Percentiles rank a stretch among this genome's conserved stretches.
phyloP scores from a whole-genome alignment of 2,329 filamentous ascomycete genomes.

The Cercospora zeina region DNA sequence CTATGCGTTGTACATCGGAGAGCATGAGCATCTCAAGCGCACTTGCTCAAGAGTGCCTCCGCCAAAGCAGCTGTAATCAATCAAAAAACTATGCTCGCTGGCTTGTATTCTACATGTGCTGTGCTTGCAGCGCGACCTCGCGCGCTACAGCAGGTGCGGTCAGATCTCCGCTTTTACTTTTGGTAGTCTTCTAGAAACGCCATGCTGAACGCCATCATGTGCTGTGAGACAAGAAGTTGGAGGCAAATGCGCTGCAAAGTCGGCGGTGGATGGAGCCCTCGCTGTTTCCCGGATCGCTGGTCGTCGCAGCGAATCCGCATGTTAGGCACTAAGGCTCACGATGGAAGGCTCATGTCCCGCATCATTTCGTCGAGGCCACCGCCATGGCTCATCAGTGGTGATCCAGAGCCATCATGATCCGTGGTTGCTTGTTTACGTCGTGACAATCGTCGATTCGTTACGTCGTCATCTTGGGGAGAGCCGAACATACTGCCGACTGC shows the following conservation, averaged over 20 bases:
- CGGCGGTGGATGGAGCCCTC: background rate
- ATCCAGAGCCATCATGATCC: constrained; percentile 34
- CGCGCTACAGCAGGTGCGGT: constrained; percentile 18
- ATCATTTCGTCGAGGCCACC: constrained; percentile 24
- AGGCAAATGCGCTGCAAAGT: background rate
- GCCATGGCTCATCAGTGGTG: constrained; percentile 18
- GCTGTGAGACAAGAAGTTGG: constrained; percentile 18
- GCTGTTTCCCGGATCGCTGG: background rate
- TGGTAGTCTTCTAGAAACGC: constrained; percentile 21
- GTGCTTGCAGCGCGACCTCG: constrained; percentile 21
- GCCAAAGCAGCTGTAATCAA: constrained; percentile 12
- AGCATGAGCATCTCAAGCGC: background rate
- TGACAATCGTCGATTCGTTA: constrained; percentile 26
- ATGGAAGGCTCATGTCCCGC: constrained; percentile 25
- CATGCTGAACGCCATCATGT: constrained; percentile 25
- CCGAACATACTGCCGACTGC: constrained; percentile 41
- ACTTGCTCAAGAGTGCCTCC: background rate
- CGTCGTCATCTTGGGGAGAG: constrained; percentile 31
- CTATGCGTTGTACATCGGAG: constrained; percentile 7
- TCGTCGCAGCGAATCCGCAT: constrained; percentile 6
- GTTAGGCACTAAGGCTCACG: constrained; percentile 9
- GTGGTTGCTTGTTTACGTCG: constrained; percentile 33
- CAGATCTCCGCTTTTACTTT: constrained; percentile 23
- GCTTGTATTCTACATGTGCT: constrained; percentile 28
- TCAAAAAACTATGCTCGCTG: constrained; percentile 12